These are phyloP conservation scores for Lanmaoa rubissima DNA, from an alignment of 768 basidiomycete species.

Conservation along the genomic window DNA sequence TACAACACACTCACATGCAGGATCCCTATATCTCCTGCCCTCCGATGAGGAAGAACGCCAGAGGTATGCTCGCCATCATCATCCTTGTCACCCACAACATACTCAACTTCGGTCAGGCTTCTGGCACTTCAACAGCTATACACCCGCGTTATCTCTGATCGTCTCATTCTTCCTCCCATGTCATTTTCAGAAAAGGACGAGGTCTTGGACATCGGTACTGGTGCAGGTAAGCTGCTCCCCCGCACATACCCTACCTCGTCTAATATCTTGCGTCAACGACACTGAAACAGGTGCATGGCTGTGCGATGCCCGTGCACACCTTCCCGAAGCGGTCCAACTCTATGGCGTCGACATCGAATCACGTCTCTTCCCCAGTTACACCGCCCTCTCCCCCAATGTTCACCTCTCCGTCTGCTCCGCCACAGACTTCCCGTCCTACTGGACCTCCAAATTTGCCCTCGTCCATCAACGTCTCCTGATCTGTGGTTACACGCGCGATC, in stretches of 20 bases:
- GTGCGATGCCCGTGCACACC: constrained; percentile 12
- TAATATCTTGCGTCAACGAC: background rate
- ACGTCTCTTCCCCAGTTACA: constrained; percentile 15
- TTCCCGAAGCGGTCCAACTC: constrained; percentile 19
- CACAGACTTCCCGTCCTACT: constrained; percentile 28
- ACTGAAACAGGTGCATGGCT: constrained; percentile 21
- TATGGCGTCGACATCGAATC: constrained; percentile 29
- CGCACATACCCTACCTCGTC: background rate
- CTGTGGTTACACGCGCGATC: constrained; percentile 24
- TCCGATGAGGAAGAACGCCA: constrained; percentile 27
- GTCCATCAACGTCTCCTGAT: constrained; percentile 36
- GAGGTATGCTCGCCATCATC: constrained; percentile 9
- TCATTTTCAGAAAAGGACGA: constrained; percentile 16
- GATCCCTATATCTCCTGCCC: constrained; percentile 24
- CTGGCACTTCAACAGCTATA: constrained; percentile 20
- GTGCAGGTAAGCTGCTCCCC: constrained; percentile 14
- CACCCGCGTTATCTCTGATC: constrained; percentile 19
- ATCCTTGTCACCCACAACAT: no score
- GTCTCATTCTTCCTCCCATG: constrained; percentile 22
- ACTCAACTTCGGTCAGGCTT: constrained; percentile 5
- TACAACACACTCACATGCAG: constrained; percentile 19
- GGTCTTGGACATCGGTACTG: constrained; percentile 24
- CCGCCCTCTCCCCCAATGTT: constrained; percentile 7
- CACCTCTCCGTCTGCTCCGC: constrained; percentile 25
- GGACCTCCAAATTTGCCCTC: constrained; percentile 32